A percentile compares a stretch with the other conserved stretches of the same genome.
Conservation (phyloP, 2,329 filamentous ascomycete genomes). For the Colletotrichum musicola region DNA sequence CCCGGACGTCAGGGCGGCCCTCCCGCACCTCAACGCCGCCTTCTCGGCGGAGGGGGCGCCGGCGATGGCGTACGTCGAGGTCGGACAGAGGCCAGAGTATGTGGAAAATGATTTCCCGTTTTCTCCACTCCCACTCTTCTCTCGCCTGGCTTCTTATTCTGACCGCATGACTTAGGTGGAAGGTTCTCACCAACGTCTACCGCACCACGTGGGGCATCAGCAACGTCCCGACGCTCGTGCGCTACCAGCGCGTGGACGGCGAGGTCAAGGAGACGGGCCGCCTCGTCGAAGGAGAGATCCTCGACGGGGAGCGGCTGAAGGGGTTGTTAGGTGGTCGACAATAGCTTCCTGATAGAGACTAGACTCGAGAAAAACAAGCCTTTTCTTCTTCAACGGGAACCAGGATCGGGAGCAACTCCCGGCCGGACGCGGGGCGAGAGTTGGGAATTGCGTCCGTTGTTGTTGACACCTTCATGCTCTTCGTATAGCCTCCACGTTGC, state of each 20-base stretch:
- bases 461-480: no score
- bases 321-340: constrained; percentile 40
- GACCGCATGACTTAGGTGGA: constrained; percentile 48
- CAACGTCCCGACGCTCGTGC: constrained; percentile 51
- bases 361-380: no score
- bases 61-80: constrained; percentile 47
- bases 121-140: background rate
- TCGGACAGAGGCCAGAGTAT: constrained; percentile 51
- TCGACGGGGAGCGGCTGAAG: constrained; percentile 44
- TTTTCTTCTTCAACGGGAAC: no score
- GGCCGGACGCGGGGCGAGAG: no score
- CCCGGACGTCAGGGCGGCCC: constrained; percentile 53
- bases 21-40: constrained; percentile 48
- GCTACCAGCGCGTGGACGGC: constrained; percentile 48
- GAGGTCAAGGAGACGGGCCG: constrained; percentile 47
- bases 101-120: constrained; percentile 18
- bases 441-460: no score
- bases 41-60: constrained; percentile 46
- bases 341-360: background rate
- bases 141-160: background rate
- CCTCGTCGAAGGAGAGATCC: constrained; percentile 41
- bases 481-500: no score
- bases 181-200: constrained; percentile 47
- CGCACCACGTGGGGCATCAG: constrained; percentile 50
- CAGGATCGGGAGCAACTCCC: no score